Base-by-base conservation (phyloP, 1,139 yeast genomes). In the Geotrichum bryndzae region DNA sequence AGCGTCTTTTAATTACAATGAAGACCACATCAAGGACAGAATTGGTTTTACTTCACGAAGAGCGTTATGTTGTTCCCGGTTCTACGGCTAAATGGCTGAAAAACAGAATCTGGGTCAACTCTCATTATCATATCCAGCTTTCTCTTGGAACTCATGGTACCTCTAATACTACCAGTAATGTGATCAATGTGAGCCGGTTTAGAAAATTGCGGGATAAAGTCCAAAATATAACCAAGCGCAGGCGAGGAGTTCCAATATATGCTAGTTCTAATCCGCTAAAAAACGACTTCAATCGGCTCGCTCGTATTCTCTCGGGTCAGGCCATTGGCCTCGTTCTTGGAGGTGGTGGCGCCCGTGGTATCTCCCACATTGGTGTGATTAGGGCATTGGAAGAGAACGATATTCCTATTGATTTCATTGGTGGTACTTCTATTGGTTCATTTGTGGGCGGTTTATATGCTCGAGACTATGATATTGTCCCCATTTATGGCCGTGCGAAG, bases 291-390 rank as follows among this genome's bases (percentile, higher is more conserved):
- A 79, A 90, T 73, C 80, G 99, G 62, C 76, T 94, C 46, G 99
- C 99, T 0, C 81, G 99, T 68, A 83, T 94, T 15, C 76, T 94
- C 31, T 89, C 97, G 0, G 96, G 96, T 18, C 91, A 91, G 72
- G 96, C 97, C 0, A 90, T 94, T 50, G 99, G 98, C 0, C 78
- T 94, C 23, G 97, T 94, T 2, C 79, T 94, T 8, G 99, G 99
- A 3, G 99, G 99, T 15, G 99, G 99, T 54, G 99, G 99, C 38
- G 96, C 99, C 0, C 81, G 99, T 68, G 99, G 99, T 1, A 82
- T 94, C 18, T 84, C 97, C 8, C 99, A 94, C 72, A 81, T 92
- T 56, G 99, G 99, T 6, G 87, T 94, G 2, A 84, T 94, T n/a
- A 84, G 86, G 60, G 97, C 97, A 0, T 77, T 94, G n/a, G 98